Base-by-base conservation (phyloP, 2,329 filamentous ascomycete species). In the Talaromyces sp. region DNA sequence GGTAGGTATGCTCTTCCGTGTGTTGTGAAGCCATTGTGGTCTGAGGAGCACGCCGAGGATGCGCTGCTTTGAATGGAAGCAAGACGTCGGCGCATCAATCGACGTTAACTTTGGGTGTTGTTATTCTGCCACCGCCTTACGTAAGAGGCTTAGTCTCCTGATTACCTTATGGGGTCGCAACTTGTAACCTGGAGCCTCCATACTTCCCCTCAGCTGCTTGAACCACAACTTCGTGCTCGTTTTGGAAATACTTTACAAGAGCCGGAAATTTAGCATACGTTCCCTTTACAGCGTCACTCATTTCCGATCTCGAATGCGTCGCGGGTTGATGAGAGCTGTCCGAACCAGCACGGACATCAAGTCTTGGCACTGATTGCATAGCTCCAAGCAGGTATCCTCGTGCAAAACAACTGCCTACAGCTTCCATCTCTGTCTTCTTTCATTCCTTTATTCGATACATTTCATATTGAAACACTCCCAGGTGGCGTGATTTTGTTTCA, bases 1-100 rank as follows among this genome's bases (percentile, higher is more conserved):
- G 86, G 79, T 90, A 96, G 68, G 76, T 70, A 67, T 80, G 78
- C 67, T 85, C 81, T 71, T 81, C 79, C 65, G 76, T 74, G 65
- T 77, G 64, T 66, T 53, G 70, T 63, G 79, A 76, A 70, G 82
- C 80, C 84, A 86, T 86, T 71, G 73, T 79, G 78, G 73, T 70
- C 67, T 71, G 27, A 59, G 54, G 56, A 64, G 58, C 61, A 66
- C 63, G 61, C 66, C 29, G 63, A 62, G 54, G 61, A 60, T 63
- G 65, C 66, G 69, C 64, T 66, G 58, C 61, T 67, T 59, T 53
- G 53, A 34, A 58, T 34, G 31, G 38, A 5, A 29, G 31, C 27
- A 22, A 25, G 22, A 38, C 34, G 31, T 63, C 53, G 49, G 58
- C 36, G 47, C 34, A 62, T 62, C 60, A 45, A 51, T 47, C 5